These are phyloP conservation scores for Microstegium vimineum DNA, from an alignment of 176 grass and related monocot genomes.

Conservation along the genomic window DNA sequence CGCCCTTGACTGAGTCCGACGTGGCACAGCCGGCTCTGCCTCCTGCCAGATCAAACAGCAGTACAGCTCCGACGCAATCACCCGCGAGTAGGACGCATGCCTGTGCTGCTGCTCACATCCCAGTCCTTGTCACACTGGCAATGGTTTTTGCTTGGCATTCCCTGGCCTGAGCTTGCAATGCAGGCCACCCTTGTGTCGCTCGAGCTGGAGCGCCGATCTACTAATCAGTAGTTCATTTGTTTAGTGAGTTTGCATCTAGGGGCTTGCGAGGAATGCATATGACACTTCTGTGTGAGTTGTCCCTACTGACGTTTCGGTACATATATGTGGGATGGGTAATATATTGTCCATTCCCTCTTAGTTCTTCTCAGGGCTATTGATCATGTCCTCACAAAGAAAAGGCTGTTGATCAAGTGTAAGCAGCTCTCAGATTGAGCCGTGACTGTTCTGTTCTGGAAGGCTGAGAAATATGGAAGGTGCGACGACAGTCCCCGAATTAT, in stretches of 20 bases:
- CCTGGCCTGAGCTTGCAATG: slow-evolving; percentile 28
- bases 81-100: not conserved
- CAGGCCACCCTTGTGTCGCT: not conserved
- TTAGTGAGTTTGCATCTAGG: slow-evolving; percentile 9
- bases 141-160: slow-evolving; percentile 11
- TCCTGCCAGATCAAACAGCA: slow-evolving; percentile 14
- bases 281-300: not conserved
- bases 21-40: slow-evolving; percentile 67
- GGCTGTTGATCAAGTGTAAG: not conserved
- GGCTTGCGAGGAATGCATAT: slow-evolving; percentile 4
- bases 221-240: slow-evolving; percentile 28
- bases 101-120: not conserved
- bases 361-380: not conserved
- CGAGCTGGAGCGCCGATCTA: not conserved
- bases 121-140: slow-evolving; percentile 19
- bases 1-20: slow-evolving; percentile 42
- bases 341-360: not conserved
- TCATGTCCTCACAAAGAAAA: not conserved
- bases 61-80: slow-evolving; percentile 25
- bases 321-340: slow-evolving; percentile 27
- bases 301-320: slow-evolving; percentile 11
- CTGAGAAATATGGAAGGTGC: not conserved
- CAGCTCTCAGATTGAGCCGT: not conserved
- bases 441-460: not conserved
- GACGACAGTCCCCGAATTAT: not conserved